phyloP scores from a whole-genome alignment of 495 filamentous ascomycete genomes.

The Annulohypoxylon moriforme region DNA sequence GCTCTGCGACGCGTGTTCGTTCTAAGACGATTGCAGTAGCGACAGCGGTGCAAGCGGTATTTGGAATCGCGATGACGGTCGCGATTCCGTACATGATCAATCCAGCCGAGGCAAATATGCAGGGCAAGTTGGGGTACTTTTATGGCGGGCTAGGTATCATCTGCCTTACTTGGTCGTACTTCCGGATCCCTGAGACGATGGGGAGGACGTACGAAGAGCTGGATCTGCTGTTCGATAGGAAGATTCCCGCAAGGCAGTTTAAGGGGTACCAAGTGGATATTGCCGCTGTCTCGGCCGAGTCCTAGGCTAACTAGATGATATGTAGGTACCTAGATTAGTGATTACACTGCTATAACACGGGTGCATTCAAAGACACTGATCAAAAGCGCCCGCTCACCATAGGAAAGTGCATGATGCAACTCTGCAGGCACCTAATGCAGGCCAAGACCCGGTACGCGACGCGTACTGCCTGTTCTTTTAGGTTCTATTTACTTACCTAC shows the following conservation, averaged over 20 bases:
- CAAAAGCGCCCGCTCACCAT: too few relatives aligned
- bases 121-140: constrained; percentile 75
- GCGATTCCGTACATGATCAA: constrained; percentile 76
- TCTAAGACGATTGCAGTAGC: constrained; percentile 72
- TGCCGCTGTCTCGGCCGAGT: constrained; percentile 15
- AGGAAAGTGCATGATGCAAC: too few relatives aligned
- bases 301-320: too few relatives aligned
- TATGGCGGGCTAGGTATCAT: constrained; percentile 66
- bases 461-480: too few relatives aligned
- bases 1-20: constrained; percentile 66
- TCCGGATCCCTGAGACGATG: constrained; percentile 70
- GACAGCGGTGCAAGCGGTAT: constrained; percentile 67
- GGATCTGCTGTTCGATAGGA: constrained; percentile 62
- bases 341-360: too few relatives aligned
- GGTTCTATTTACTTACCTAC: too few relatives aligned
- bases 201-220: constrained; percentile 70
- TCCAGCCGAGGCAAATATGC: constrained; percentile 70
- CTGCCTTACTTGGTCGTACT: constrained; percentile 61
- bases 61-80: constrained; percentile 71
- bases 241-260: constrained; percentile 65
- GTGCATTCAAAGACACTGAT: too few relatives aligned
- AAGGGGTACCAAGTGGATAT: constrained; percentile 51
- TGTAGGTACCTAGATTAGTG: too few relatives aligned
- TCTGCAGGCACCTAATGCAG: background rate
- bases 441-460: too few relatives aligned